Base-by-base conservation (phyloP, 1,139 yeast genomes). In the Protomyces lactucae-debilis region DNA sequence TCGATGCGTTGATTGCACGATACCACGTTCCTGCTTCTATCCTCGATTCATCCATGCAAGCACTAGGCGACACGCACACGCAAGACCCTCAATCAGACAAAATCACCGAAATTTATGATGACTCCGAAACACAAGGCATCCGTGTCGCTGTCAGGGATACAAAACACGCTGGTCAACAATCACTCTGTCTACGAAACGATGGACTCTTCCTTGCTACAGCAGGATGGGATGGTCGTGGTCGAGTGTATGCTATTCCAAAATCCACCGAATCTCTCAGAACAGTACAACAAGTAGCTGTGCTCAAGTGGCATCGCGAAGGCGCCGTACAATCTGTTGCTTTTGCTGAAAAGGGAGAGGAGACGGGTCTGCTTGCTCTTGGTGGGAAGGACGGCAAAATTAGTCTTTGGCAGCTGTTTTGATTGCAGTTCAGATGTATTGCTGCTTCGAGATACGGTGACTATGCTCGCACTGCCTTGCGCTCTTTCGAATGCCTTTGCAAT, bases 321-420 rank as follows among this genome's bases (percentile, higher is more conserved):
- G 59, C 51, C 25, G 32, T 60, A 16, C 48, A 60, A 10, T 21
- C 59, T 5, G 25, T 53, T 14, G 64, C 52, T 4, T 53, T 60
- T n/a, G 37, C 28, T 16, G 52, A 28, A 10, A 37, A 52, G 52
- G 25, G 14, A 3, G 64, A 18, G 28, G 25, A 45, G 25, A 52
- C 25, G 18, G 52, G 61, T 12, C 14, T 46, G 36, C 36, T 61
- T 14, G 65, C 60, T 5, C 21, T 55, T 14, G 65, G 65, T 16
- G 45, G 65, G 9, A 55, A 55, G 46, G 65, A 61, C 45, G 43
- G 56, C 28, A 61, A 51, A 52, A 55, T 61, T 28, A 61, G 65
- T 35, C 54, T 61, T 10, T 61, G 65, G 65, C 52, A 61, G n/a
- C 39, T 61, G 18, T 61, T 25, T 37, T 61, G 43, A 46, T 21